phyloP scores from a whole-genome alignment of 139 green algal genomes.

The Zygnema cylindricum region DNA sequence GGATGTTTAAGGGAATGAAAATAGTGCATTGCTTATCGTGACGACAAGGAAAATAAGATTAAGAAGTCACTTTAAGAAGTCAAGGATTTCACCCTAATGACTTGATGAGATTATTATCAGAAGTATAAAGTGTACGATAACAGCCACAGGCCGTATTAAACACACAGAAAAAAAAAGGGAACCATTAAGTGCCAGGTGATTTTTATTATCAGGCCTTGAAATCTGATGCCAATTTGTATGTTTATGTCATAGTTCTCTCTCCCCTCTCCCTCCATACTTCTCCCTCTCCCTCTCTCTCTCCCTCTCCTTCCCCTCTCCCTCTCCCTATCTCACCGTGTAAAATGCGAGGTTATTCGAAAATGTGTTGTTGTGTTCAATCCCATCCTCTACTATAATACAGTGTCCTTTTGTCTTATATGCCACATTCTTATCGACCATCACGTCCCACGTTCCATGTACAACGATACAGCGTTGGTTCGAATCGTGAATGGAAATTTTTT shows the following conservation, averaged over 20 bases:
- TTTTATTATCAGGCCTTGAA: too few species aligned
- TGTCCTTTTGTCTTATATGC: constrained; percentile 77
- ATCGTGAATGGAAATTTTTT: constrained; percentile 37
- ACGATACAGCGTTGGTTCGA: constrained; percentile 54
- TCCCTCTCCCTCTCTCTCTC: constrained; percentile 44
- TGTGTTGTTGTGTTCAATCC: constrained; percentile 66
- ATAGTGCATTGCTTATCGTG: too few species aligned
- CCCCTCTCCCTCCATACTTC: constrained; percentile 47
- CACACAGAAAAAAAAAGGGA: too few species aligned
- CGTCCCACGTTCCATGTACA: constrained; percentile 59
- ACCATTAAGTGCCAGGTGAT: too few species aligned
- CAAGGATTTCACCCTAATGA: too few species aligned
- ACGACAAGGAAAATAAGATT: too few species aligned
- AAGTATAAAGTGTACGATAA: too few species aligned
- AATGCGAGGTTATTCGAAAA: constrained; percentile 75
- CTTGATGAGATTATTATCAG: too few species aligned
- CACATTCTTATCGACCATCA: constrained; percentile 65
- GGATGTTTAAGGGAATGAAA: too few species aligned
- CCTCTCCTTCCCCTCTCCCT: constrained; percentile 30
- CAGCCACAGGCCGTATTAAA: too few species aligned
- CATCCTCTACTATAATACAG: constrained; percentile 73
- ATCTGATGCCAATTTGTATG: constrained; percentile 74
- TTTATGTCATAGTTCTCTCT: constrained; percentile 71
- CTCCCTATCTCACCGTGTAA: neutral
- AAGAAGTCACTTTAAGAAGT: too few species aligned